Evolutionary conservation across 163 green algal species (phyloP).

Genomic region (Trebouxiophyceae sp.): DNA sequence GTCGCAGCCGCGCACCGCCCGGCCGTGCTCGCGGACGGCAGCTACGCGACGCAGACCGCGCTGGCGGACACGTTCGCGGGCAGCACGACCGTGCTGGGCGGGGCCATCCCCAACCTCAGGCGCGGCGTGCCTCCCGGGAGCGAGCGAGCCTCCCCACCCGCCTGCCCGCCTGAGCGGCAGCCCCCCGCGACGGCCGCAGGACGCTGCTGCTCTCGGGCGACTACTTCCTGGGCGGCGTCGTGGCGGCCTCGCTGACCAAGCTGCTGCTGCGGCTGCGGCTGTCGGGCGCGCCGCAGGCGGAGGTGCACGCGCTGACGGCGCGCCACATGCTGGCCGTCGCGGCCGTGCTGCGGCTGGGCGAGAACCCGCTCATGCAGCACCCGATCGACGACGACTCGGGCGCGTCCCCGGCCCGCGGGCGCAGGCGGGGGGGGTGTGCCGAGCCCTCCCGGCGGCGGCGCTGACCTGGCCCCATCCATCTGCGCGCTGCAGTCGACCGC

Average conservation of each 20-base stretch:
- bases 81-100: conserved; percentile 55
- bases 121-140: not conserved
- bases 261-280: conserved; percentile 87
- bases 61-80: no score
- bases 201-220: conserved; percentile 77
- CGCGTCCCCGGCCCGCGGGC: no score
- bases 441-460: conserved; percentile 56
- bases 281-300: no score
- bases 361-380: conserved; percentile 38
- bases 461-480: conserved; percentile 92
- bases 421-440: no score
- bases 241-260: conserved; percentile 81
- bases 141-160: no score
- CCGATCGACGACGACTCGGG: conserved; percentile 85
- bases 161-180: no score
- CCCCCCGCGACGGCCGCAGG: no score
- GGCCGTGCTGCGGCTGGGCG: conserved; percentile 75
- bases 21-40: conserved; percentile 92
- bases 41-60: conserved; percentile 80
- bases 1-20: no score
- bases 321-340: conserved; percentile 78
- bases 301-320: no score
- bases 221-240: conserved; percentile 88
- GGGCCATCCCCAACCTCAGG: conserved; percentile 17
- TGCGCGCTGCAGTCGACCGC: conserved; percentile 54